These are phyloP conservation scores for Bruguiera gymnorhiza DNA, from an alignment of 345 rosid genomes.

Conservation along the genomic window DNA sequence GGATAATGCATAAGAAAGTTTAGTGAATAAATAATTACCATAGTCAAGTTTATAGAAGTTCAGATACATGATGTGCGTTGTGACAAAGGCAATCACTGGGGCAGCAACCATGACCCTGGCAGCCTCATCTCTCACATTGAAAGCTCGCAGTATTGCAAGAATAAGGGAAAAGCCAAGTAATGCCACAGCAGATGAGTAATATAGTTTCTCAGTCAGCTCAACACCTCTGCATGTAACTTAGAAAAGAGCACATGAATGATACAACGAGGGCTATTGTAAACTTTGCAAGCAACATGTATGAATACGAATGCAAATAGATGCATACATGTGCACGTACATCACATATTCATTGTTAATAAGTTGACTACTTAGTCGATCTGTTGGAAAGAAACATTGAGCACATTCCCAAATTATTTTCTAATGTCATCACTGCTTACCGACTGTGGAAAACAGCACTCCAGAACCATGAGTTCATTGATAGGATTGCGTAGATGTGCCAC, in stretches of 20 bases:
- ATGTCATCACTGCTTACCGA: constrained; percentile 45
- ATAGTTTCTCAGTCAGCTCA: constrained; percentile 74
- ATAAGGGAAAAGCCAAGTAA: constrained; percentile 63
- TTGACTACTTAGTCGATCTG: no score
- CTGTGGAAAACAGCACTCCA: constrained; percentile 87
- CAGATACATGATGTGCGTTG: constrained; percentile 80
- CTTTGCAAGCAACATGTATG: no score
- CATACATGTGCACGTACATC: no score
- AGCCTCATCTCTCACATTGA: constrained; percentile 67
- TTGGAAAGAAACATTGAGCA: constrained; percentile 2
- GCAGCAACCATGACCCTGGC: constrained; percentile 82
- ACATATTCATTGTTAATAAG: no score
- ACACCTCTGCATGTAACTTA: constrained; percentile 55
- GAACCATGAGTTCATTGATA: constrained; percentile 83
- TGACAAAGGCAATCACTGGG: constrained; percentile 71
- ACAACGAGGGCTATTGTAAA: neutral
- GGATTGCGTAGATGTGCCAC: constrained; percentile 65
- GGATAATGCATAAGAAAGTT: neutral
- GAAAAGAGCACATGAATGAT: constrained; percentile 10
- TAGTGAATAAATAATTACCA: constrained; percentile 40
- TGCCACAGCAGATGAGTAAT: constrained; percentile 77
- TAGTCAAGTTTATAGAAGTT: constrained; percentile 73
- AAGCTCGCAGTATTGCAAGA: constrained; percentile 62
- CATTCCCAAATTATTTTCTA: constrained; percentile 6
- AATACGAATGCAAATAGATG: no score